phyloP scores from a whole-genome alignment of 768 basidiomycete genomes.

The Tulasnella sp. region DNA sequence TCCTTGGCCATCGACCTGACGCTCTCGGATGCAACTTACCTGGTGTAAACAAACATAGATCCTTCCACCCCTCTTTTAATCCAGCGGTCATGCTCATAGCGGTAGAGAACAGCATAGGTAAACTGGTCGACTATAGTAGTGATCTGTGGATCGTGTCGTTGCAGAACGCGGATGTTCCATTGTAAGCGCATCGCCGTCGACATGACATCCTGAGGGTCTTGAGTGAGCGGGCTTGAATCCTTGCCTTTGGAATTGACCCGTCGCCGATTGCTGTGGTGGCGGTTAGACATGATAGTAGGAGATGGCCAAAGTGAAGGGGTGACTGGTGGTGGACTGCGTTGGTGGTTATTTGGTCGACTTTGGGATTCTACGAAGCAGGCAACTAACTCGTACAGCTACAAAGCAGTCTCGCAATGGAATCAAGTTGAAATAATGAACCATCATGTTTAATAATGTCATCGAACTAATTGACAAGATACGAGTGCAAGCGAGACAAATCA shows the following conservation, averaged over 20 bases:
- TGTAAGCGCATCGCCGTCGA: slow-evolving; percentile 18
- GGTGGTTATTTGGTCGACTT: too few species aligned
- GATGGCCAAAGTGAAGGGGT: neutral
- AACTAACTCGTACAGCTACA: too few species aligned
- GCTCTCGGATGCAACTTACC: slow-evolving; percentile 35
- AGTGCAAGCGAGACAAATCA: too few species aligned
- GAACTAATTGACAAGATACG: too few species aligned
- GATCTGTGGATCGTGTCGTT: slow-evolving; percentile 67
- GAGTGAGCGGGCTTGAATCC: slow-evolving; percentile 5
- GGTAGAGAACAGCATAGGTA: slow-evolving; percentile 56
- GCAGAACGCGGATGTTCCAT: slow-evolving; percentile 62
- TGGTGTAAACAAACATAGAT: slow-evolving; percentile 81
- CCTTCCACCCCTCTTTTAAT: slow-evolving; percentile 75
- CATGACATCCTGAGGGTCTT: slow-evolving; percentile 18
- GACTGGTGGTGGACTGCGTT: too few species aligned
- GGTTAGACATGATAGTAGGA: neutral
- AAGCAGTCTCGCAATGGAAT: too few species aligned
- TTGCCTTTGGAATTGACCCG: neutral
- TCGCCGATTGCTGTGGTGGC: neutral
- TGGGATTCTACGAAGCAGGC: too few species aligned
- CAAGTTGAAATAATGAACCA: too few species aligned
- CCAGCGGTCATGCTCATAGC: slow-evolving; percentile 42
- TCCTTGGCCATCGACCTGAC: neutral
- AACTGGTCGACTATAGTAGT: slow-evolving; percentile 75
- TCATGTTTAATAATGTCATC: too few species aligned